Base-by-base conservation (phyloP, 2,329 filamentous ascomycete genomes). In the Aspergillus transmontanensis region DNA sequence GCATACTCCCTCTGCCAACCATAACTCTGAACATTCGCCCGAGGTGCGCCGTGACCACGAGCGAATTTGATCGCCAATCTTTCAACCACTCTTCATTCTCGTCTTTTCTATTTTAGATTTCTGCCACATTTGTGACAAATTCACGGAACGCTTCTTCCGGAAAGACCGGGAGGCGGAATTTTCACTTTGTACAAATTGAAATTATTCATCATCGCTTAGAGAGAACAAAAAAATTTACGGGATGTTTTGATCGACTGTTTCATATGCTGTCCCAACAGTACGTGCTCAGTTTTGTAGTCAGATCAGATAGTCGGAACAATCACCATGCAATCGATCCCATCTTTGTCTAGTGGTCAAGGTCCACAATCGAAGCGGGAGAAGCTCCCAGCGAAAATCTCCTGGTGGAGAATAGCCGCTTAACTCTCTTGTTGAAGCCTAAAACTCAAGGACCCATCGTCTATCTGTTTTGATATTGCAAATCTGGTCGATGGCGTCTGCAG, bases 351-450 rank as follows among this genome's bases (percentile, higher is more conserved):
- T 61, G 63, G 63, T 54, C 57, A 57, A 72, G 74, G 73, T 74
- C 74, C 74, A 76, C 74, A 71, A 76, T 75, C 69, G 73, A 75
- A 75, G 72, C 73, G 74, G 74, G 72, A 76, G 73, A 76, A 76
- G 74, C 72, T 75, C 72, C 68, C 71, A 64, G 71, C 69, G 73
- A 75, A 72, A 69, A 68, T 67, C 64, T 66, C 65, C 71, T 68
- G 63, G 74, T 76, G 74, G 74, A 72, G 73, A 68, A 71, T 58
- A 68, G 63, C 62, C 64, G 68, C 65, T 48, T 58, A 61, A 61
- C 57, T 60, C 54, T 65, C 41, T 62, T 63, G 34, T 51, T 51
- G 48, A 51, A 66, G 66, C 62, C 64, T 62, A 67, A 66, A 62
- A 23, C 60, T 28, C 34, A 26, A 36, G 64, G 65, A 62, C 64